Conservation (phyloP, 2,329 filamentous ascomycete species). For the Pseudogymnoascus sp. region DNA sequence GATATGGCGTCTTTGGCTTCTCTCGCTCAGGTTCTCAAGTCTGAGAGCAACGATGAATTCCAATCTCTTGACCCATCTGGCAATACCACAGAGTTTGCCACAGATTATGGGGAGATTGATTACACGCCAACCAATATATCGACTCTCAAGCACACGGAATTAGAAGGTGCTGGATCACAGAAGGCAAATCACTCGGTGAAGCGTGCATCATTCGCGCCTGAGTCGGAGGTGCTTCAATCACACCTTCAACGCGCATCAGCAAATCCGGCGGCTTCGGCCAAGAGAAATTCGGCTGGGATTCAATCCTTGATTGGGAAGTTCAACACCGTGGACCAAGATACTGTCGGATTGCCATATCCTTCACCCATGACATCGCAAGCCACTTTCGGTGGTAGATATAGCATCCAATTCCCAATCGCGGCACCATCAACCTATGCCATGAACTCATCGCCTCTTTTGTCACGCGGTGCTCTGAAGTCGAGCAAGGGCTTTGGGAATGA, state of each 20-base stretch:
- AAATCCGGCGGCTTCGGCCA: neutral
- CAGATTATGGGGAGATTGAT: neutral
- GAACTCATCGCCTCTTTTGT: neutral
- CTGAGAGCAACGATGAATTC: neutral
- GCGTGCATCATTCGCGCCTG: neutral
- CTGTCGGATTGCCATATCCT: neutral
- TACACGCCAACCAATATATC: neutral
- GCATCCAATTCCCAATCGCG: neutral
- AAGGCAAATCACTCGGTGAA: neutral
- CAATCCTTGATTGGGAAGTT: neutral
- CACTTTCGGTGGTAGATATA: neutral
- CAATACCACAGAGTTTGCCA: neutral
- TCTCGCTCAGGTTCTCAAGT: slow-evolving; percentile 20
- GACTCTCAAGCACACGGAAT: neutral
- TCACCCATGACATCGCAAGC: slow-evolving; percentile 13
- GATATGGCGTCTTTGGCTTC: slow-evolving; percentile 23
- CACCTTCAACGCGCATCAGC: neutral
- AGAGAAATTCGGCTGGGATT: neutral
- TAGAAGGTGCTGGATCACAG: neutral
- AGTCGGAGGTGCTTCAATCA: neutral
- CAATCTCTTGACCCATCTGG: neutral
- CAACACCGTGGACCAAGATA: neutral
- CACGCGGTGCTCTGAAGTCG: neutral
- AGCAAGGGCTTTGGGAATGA: neutral
- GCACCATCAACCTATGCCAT: neutral